These are phyloP conservation scores for Saturnispora serradocipensis DNA, from an alignment of 805 yeast genomes.

Conservation along the genomic window DNA sequence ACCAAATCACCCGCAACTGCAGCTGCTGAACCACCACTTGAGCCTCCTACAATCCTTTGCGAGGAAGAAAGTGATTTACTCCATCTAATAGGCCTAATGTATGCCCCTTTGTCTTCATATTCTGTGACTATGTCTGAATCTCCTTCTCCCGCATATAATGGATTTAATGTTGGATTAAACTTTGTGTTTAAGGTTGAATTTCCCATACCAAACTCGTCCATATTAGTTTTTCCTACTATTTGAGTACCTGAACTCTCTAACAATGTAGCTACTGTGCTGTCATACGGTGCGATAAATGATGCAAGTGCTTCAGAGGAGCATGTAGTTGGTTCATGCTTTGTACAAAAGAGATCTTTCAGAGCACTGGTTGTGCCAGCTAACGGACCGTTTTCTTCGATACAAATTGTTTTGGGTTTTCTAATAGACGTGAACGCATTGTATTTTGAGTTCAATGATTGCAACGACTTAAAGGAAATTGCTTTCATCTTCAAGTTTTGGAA, in stretches of 20 bases:
- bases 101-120: slow-evolving; percentile 14
- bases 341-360: slow-evolving; percentile 75
- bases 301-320: slow-evolving; percentile 63
- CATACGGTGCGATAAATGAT: slow-evolving; percentile 64
- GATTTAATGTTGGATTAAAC: slow-evolving; percentile 53
- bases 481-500: not conserved
- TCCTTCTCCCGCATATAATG: slow-evolving; percentile 24
- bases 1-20: slow-evolving; percentile 68
- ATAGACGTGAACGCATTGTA: slow-evolving; percentile 35
- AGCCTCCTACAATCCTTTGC: slow-evolving; percentile 65
- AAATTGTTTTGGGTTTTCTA: slow-evolving; percentile 11
- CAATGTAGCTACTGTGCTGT: slow-evolving; percentile 60
- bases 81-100: slow-evolving; percentile 4
- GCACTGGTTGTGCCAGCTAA: slow-evolving; percentile 28
- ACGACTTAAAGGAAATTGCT: not conserved
- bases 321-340: slow-evolving; percentile 56
- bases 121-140: slow-evolving; percentile 15
- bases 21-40: slow-evolving; percentile 95
- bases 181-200: slow-evolving; percentile 49
- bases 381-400: slow-evolving; percentile 5
- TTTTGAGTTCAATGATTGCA: slow-evolving; percentile 14
- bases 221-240: slow-evolving; percentile 71
- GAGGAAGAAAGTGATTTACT: not conserved
- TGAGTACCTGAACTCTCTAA: slow-evolving; percentile 44
- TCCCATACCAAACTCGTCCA: slow-evolving; percentile 99